These are phyloP conservation scores for Populus hybrid DNA, from an alignment of 441 rosid species.

Conservation along the genomic window DNA sequence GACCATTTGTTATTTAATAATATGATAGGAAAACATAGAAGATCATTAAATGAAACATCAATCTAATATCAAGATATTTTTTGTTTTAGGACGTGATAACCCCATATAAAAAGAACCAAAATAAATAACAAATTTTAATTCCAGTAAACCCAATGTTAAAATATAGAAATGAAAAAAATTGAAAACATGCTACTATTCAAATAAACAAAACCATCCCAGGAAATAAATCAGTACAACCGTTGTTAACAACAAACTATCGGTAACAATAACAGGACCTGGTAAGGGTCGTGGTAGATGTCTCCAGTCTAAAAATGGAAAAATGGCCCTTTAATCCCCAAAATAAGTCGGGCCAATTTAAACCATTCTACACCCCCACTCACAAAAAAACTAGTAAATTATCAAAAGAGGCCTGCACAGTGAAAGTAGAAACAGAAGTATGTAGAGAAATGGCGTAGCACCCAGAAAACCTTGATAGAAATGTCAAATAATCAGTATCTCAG, in stretches of 20 bases:
- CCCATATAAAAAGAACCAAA: too few species aligned
- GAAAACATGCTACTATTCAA: too few species aligned
- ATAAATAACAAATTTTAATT: too few species aligned
- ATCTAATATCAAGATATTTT: too few species aligned
- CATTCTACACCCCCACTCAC: not conserved
- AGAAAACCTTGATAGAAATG: slow-evolving; percentile 1
- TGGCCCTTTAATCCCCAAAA: not conserved
- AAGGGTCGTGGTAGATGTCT: too few species aligned
- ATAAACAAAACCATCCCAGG: too few species aligned
- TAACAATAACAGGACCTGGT: not conserved
- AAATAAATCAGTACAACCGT: not conserved
- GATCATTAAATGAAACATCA: too few species aligned
- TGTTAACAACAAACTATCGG: not conserved
- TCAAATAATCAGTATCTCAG: not conserved
- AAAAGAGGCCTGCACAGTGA: not conserved
- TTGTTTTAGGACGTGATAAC: accelerated
- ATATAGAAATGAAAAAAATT: too few species aligned
- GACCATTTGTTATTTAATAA: too few species aligned
- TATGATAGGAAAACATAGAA: too few species aligned
- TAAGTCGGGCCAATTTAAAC: not conserved
- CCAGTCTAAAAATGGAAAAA: not conserved
- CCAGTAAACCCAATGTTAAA: too few species aligned
- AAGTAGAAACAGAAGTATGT: slow-evolving; percentile 5
- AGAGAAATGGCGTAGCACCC: slow-evolving; percentile 2
- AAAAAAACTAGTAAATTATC: not conserved